Conservation (phyloP, 345 rosid genomes). For the Erodium maritimum region DNA sequence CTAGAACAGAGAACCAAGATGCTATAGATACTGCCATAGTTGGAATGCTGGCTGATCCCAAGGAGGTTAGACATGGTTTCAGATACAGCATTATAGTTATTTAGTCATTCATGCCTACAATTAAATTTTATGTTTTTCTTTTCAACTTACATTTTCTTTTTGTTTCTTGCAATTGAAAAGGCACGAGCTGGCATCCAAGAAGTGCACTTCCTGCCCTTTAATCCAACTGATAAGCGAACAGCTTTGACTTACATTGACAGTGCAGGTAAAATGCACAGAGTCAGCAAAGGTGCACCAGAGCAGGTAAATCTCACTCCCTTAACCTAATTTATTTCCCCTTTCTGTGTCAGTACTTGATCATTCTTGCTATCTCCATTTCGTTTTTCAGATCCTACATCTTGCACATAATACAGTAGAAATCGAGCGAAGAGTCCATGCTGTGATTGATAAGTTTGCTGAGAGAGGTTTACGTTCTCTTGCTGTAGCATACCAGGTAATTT, state of each 20-base stretch:
- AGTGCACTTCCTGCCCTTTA: slow-evolving; percentile 93
- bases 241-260: slow-evolving; percentile 74
- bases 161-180: slow-evolving; percentile 20
- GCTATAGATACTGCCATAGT: slow-evolving; percentile 96
- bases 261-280: slow-evolving; percentile 89
- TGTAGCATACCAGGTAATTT: slow-evolving; percentile 79
- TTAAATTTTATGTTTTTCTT: not conserved
- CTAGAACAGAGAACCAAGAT: slow-evolving; percentile 89
- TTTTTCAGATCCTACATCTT: slow-evolving; percentile 66
- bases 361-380: slow-evolving; percentile 11
- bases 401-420: slow-evolving; percentile 81
- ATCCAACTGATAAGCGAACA: slow-evolving; percentile 95
- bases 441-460: slow-evolving; percentile 93
- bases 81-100: not conserved
- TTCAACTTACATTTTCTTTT: slow-evolving; percentile 2
- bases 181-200: slow-evolving; percentile 96
- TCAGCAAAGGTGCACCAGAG: slow-evolving; percentile 99
- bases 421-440: slow-evolving; percentile 84
- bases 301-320: slow-evolving; percentile 40
- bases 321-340: not conserved
- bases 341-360: not conserved
- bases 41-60: slow-evolving; percentile 95
- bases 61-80: slow-evolving; percentile 44
- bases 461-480: slow-evolving; percentile 94
- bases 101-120: not conserved